phyloP scores from a whole-genome alignment of 257 asterid genomes.

The Lavandula angustifolia region DNA sequence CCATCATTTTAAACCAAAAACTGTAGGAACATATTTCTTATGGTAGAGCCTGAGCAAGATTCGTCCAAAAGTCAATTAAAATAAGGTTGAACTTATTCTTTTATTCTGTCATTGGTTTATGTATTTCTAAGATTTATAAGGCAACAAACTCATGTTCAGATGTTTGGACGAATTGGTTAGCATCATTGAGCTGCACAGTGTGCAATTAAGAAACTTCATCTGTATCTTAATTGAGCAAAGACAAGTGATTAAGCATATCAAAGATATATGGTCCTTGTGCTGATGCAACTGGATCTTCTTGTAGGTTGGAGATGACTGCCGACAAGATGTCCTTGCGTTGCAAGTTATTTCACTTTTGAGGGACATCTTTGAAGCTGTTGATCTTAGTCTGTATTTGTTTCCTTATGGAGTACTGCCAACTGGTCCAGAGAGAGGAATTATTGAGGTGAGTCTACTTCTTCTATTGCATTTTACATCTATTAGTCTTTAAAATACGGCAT shows the following conservation, averaged over 20 bases:
- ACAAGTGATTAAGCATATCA: neutral
- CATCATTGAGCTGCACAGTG: slow-evolving; percentile 19
- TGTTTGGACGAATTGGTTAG: neutral
- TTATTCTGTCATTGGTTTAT: slow-evolving; percentile 20
- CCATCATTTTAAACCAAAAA: neutral
- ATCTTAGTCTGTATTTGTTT: slow-evolving; percentile 78
- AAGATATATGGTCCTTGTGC: slow-evolving; percentile 29
- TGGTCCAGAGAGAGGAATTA: slow-evolving; percentile 95
- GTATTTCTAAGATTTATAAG: neutral
- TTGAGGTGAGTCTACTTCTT: slow-evolving; percentile 60
- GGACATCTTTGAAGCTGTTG: slow-evolving; percentile 90
- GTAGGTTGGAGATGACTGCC: slow-evolving; percentile 99
- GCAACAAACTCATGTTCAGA: neutral
- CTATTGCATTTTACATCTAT: slow-evolving; percentile 1
- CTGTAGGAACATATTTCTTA: neutral
- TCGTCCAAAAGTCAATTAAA: neutral
- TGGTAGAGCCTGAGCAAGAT: slow-evolving; percentile 2
- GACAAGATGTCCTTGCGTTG: slow-evolving; percentile 96
- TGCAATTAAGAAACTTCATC: slow-evolving; percentile 2
- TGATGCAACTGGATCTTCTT: slow-evolving; percentile 33
- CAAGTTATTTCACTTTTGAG: slow-evolving; percentile 97
- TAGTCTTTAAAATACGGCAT: neutral
- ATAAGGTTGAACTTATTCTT: neutral
- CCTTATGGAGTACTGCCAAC: slow-evolving; percentile 99
- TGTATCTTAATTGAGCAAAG: slow-evolving; percentile 17